Conservation (phyloP, 1,139 yeast genomes). For the Saccharomycopsis crataegensis region DNA sequence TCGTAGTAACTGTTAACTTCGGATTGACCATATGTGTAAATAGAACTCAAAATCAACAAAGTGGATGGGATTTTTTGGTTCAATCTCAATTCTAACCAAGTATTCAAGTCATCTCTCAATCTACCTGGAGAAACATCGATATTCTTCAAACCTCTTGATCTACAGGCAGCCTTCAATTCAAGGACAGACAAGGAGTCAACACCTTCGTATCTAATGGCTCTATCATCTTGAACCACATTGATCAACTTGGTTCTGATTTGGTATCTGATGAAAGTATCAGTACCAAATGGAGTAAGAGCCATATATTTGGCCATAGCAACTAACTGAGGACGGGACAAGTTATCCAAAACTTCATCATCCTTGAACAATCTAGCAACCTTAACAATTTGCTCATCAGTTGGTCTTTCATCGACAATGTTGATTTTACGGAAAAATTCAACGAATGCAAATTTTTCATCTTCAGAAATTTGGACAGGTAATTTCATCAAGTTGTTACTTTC, state of each 20-base stretch:
- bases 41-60: conserved; percentile 74
- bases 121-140: conserved; percentile 73
- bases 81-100: conserved; percentile 87
- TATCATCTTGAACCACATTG: conserved; percentile 86
- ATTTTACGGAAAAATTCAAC: conserved; percentile 72
- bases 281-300: conserved; percentile 88
- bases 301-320: conserved; percentile 91
- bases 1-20: conserved; percentile 68
- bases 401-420: conserved; percentile 52
- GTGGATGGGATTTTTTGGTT: conserved; percentile 92
- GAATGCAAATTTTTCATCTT: conserved; percentile 63
- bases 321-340: conserved; percentile 82
- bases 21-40: conserved; percentile 73
- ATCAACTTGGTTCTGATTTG: conserved; percentile 89
- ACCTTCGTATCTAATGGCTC: conserved; percentile 90
- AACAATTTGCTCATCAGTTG: conserved; percentile 69
- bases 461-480: conserved; percentile 49
- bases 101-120: conserved; percentile 70
- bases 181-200: conserved; percentile 72
- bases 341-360: conserved; percentile 91
- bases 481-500: conserved; percentile 52
- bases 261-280: conserved; percentile 87
- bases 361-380: conserved; percentile 86
- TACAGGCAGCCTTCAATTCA: conserved; percentile 86
- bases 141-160: conserved; percentile 87